Evolutionary conservation across 108 stramenopile species (phyloP).

Genomic region (Schizochytrium sp.): DNA sequence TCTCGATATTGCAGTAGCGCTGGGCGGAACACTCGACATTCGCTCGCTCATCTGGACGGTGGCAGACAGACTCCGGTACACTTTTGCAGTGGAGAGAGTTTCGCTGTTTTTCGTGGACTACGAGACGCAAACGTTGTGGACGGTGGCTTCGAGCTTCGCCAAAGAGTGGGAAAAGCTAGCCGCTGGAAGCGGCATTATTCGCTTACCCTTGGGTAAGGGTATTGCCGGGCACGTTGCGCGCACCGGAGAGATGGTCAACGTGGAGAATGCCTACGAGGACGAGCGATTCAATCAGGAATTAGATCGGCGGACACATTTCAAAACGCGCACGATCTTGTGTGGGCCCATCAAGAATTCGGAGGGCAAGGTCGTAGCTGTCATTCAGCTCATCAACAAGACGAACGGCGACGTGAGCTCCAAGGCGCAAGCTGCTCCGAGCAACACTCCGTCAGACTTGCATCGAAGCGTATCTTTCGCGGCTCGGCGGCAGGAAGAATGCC

Average conservation of each 20-base stretch:
- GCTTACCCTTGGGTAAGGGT: constrained; percentile 18
- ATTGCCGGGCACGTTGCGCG: constrained; percentile 40
- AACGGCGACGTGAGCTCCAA: background rate
- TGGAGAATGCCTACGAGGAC: constrained; percentile 49
- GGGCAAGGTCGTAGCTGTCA: constrained; percentile 21
- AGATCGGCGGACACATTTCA: constrained; percentile 35
- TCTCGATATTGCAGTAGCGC: background rate
- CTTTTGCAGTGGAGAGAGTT: constrained; percentile 30
- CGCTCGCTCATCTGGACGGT: constrained; percentile 34
- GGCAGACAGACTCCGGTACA: constrained; percentile 29
- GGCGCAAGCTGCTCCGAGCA: no score
- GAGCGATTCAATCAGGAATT: constrained; percentile 44
- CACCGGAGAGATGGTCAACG: constrained; percentile 38
- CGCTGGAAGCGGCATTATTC: background rate
- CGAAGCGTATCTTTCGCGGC: no score
- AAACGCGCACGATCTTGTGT: constrained; percentile 42
- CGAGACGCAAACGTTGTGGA: constrained; percentile 36
- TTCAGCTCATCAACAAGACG: constrained; percentile 32
- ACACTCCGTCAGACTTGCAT: no score
- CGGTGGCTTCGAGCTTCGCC: background rate
- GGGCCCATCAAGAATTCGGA: constrained; percentile 31
- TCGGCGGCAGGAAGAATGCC: background rate
- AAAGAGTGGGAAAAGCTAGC: background rate
- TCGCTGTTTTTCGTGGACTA: constrained; percentile 38
- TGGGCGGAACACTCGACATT: constrained; percentile 22